Evolutionary conservation across 2,329 filamentous ascomycete species (phyloP).

Genomic region (Alternaria atra): DNA sequence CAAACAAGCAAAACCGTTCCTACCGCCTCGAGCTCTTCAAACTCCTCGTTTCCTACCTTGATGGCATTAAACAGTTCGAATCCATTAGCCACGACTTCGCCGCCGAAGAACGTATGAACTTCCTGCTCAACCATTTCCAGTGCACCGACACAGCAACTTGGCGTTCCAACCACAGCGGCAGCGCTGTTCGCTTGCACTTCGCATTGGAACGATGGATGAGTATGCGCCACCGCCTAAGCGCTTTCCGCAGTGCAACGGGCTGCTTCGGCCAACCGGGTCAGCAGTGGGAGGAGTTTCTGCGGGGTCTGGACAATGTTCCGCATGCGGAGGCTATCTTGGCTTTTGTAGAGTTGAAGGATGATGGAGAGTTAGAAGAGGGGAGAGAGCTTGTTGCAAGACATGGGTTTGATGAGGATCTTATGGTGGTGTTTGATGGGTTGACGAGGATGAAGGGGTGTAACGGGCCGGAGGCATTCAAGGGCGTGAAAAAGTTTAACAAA

Average conservation of each 20-base stretch:
- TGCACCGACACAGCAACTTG: slow-evolving; percentile 1
- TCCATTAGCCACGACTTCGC: slow-evolving; percentile 2
- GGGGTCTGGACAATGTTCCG: slow-evolving; percentile 1
- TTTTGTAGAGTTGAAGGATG: slow-evolving; percentile 12
- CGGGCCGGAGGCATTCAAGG: slow-evolving; percentile 18
- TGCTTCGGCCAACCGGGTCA: slow-evolving; percentile 17
- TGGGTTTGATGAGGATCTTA: slow-evolving; percentile 17
- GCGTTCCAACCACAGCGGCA: neutral
- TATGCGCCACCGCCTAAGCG: slow-evolving; percentile 16
- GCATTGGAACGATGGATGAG: slow-evolving; percentile 16
- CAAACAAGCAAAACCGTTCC: neutral
- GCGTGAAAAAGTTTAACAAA: slow-evolving; percentile 13
- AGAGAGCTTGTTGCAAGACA: neutral
- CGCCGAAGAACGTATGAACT: slow-evolving; percentile 20
- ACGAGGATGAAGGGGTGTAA: slow-evolving; percentile 18
- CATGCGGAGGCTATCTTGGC: slow-evolving; percentile 18
- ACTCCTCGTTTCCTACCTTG: slow-evolving; percentile 11
- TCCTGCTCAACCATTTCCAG: slow-evolving; percentile 17
- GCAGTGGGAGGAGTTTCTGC: slow-evolving; percentile 18
- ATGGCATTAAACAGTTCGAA: slow-evolving; percentile 16
- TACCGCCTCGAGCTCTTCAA: slow-evolving; percentile 20
- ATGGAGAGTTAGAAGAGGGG: neutral
- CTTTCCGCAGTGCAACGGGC: slow-evolving; percentile 10
- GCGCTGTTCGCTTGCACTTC: neutral
- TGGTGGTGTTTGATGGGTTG: slow-evolving; percentile 22